Evolutionary conservation across 768 basidiomycete species (phyloP), one percentile per base, ranked within the genome.

Genomic region (Amylocystis lapponica): DNA sequence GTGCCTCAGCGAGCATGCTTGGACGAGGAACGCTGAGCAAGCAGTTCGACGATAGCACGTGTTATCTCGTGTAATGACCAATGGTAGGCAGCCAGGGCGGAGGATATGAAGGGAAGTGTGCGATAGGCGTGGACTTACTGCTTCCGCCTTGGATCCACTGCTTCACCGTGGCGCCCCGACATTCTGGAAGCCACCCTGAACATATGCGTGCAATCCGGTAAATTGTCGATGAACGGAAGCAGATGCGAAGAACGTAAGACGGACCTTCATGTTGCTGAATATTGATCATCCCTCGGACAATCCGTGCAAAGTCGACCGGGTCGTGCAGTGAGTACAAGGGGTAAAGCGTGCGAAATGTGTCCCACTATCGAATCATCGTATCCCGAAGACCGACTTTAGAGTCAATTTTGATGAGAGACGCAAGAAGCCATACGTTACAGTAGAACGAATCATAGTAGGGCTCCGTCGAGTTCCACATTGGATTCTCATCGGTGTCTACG

Each of bases 361-460:
- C 80, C 81, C 79, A 80, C 78, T 81, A 32, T 39, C 16, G 5
- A 40, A 5, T 9, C 10, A 5, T 5, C 12, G 9, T n/a, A n/a
- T n/a, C 33, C 7, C 27, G 17, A 29, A 17, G 1, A 26, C 38
- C 25, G 12, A 14, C 6, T 25, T 35, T 19, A 48, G 34, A 3
- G 2, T 13, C 22, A 9, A 23, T 9, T 30, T 3, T 9, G 5
- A 19, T 14, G 20, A 32, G 4, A 17, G 3, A 38, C 10, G 32
- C 21, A 14, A 17, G 17, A 23, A 9, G 23, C 7, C 25, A 17
- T 9, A 79, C 80, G 44, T 83, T 82, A 61, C 81, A 83, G 48
- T 83, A 82, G 39, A 81, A 69, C 0, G 79, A 79, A 56, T 83
- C 80, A 43, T 69, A 82, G 48, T 83, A 83, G 1, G 81, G 80